Conservation (phyloP, 176 grass and related monocot species). For the Coix lacrymajobi region DNA sequence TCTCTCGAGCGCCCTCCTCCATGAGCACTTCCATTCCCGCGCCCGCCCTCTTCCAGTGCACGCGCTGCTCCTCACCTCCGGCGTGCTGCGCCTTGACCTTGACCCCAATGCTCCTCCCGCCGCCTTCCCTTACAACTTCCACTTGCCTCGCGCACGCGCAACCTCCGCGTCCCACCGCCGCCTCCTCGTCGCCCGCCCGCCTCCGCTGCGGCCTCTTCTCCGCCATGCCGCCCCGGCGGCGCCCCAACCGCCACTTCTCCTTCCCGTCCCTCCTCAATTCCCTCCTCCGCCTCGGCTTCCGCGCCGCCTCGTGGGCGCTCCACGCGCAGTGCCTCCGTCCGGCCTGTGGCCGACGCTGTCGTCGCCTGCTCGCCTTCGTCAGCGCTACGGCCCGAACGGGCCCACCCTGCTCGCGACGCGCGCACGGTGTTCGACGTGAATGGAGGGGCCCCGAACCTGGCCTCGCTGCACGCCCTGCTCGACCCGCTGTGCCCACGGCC, state of each 20-base stretch:
- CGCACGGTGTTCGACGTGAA: constrained; percentile 62
- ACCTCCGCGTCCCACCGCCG: constrained; percentile 23
- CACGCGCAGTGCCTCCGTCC: constrained; percentile 52
- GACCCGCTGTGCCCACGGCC: constrained; percentile 23
- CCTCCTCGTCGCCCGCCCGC: background rate
- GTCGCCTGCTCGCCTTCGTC: constrained; percentile 60
- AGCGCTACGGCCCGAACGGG: constrained; percentile 33
- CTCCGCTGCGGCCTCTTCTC: constrained; percentile 52
- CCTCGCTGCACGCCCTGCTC: constrained; percentile 64
- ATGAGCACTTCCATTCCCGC: constrained; percentile 31
- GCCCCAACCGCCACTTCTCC: constrained; percentile 62
- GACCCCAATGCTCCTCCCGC: background rate
- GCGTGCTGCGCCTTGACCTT: constrained; percentile 24
- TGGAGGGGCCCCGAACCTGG: constrained; percentile 31
- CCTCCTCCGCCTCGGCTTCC: background rate
- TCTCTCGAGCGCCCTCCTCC: constrained; percentile 34
- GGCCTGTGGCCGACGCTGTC: constrained; percentile 49
- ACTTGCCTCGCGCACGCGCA: constrained; percentile 54
- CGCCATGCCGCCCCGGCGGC: constrained; percentile 44
- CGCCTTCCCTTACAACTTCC: constrained; percentile 51
- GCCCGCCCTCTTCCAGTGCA: constrained; percentile 49
- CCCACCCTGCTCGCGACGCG: constrained; percentile 18
- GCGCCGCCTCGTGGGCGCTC: constrained; percentile 7
- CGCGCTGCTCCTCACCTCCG: constrained; percentile 65
- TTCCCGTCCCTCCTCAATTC: constrained; percentile 68